Evolutionary conservation across 2,329 filamentous ascomycete genomes (phyloP).

Genomic region (Beauveria pseudobassiana): DNA sequence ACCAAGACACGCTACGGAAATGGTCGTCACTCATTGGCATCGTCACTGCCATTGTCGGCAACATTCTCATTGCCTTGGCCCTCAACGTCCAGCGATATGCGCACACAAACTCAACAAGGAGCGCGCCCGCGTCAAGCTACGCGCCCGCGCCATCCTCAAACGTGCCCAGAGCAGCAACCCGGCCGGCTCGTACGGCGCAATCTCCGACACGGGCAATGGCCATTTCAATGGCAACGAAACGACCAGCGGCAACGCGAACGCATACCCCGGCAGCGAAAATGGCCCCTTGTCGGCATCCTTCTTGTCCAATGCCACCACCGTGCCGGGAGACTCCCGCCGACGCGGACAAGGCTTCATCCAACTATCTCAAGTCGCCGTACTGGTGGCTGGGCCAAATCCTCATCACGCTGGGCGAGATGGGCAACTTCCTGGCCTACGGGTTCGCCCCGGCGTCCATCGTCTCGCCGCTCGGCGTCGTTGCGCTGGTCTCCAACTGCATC

Average conservation of each 20-base stretch:
- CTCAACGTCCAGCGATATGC: conserved; percentile 96
- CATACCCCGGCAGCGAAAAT: conserved; percentile 31
- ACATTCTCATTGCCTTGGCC: conserved; percentile 88
- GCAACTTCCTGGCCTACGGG: conserved; percentile 95
- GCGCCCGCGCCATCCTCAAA: conserved; percentile 46
- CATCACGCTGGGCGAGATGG: conserved; percentile 87
- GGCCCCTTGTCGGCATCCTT: conserved; percentile 47
- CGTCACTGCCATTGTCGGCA: conserved; percentile 83
- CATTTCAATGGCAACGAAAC: conserved; percentile 17
- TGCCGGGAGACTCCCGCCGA: conserved; percentile 20
- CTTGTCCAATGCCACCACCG: conserved; percentile 29
- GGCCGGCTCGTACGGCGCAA: conserved; percentile 27
- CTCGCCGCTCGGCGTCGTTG: conserved; percentile 92
- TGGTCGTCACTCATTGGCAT: conserved; percentile 97
- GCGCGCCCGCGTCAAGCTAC: conserved; percentile 49
- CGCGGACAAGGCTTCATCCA: conserved; percentile 42
- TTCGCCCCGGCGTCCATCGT: conserved; percentile 98
- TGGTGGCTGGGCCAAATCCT: conserved; percentile 95
- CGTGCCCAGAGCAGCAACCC: conserved; percentile 27
- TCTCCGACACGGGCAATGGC: conserved; percentile 14
- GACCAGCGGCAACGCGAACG: conserved; percentile 27
- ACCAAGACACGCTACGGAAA: conserved; percentile 47
- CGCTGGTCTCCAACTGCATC: conserved; percentile 90
- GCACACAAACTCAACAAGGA: conserved; percentile 77
- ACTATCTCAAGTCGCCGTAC: conserved; percentile 83